These are phyloP conservation scores for Psidium friedrichsthalianum DNA, from an alignment of 345 rosid species.

Conservation along the genomic window DNA sequence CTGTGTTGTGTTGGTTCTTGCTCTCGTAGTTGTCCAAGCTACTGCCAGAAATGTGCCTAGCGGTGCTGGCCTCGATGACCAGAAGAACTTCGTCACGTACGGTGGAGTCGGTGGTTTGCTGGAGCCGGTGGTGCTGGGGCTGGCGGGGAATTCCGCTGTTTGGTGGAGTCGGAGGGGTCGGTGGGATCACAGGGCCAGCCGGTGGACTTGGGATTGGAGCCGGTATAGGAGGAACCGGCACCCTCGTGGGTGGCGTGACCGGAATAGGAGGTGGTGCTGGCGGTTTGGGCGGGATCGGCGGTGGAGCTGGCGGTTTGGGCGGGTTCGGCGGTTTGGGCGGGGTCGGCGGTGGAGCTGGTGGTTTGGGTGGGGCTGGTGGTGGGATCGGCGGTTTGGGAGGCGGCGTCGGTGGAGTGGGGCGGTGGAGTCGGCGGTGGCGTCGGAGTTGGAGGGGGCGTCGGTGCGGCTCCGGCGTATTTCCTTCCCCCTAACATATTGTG, in stretches of 20 bases:
- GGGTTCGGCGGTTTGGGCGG: slow-evolving; percentile 3
- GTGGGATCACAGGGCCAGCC: not conserved
- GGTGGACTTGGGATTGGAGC: slow-evolving; percentile 10
- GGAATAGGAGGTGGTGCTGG: slow-evolving; percentile 14
- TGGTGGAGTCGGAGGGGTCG: not conserved
- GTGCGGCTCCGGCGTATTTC: not conserved
- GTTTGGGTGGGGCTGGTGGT: not conserved
- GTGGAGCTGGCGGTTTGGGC: not conserved
- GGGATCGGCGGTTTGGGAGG: not conserved
- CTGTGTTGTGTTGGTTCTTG: not conserved
- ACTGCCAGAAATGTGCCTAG: slow-evolving; percentile 29
- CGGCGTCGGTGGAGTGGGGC: not conserved
- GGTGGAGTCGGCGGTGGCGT: slow-evolving; percentile 12
- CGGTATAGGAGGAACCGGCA: slow-evolving; percentile 19
- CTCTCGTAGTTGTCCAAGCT: not conserved
- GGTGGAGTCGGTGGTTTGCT: slow-evolving; percentile 39
- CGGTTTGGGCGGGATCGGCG: slow-evolving; percentile 3
- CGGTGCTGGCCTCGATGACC: slow-evolving; percentile 44
- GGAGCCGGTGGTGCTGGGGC: slow-evolving; percentile 18
- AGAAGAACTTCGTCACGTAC: slow-evolving; percentile 38
- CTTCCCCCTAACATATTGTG: not conserved
- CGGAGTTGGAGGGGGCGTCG: slow-evolving; percentile 10
- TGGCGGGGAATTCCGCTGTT: slow-evolving; percentile 11
- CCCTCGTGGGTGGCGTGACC: slow-evolving; percentile 1
- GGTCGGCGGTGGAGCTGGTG: slow-evolving; percentile 1